Evolutionary conservation across 306 rosid species (phyloP), one percentile per base, ranked within the genome.

Genomic region (Senna tora): DNA sequence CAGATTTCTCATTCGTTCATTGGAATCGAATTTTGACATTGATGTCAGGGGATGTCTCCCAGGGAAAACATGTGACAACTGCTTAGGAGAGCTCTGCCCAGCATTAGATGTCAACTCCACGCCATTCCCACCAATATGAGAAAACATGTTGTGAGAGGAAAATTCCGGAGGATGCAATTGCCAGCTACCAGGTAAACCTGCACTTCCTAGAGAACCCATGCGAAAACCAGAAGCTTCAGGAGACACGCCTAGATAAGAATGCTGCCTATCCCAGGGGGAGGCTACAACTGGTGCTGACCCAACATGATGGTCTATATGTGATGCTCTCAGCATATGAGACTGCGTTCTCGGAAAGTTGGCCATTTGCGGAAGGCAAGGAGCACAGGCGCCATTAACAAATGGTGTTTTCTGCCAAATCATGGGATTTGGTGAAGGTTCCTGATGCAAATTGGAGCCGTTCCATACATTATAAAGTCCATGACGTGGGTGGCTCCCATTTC

Each of bases 221-320:
- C 55, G 86, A 67, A 84, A 82, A 68, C 86, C 80, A 74, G 91
- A 82, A 66, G 81, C 76, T 30, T 84, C 94, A 36, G 94, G 86
- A 79, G 94, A 86, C 49, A 74, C 87, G 69, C 86, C 90, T 57
- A 75, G 47, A 82, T 72, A 86, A 60, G 89, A 72, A 65, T 70
- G 80, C 63, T 66, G 85, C 75, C 83, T 84, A 69, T 84, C 87
- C 94, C 94, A 88, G 22, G 83, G 86, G 53, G 94, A 86, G 71
- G 85, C 83, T 65, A 84, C 77, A 61, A 83, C 87, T 13, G 94
- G 94, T 61, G 94, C 94, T 57, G 91, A 88, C 65, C 91, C 94
- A 75, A 84, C 90, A 73, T 84, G 89, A 61, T 78, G 89, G 42
- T 77, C 83, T 39, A 84, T 72, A 60, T 83, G 83, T 12, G 86